Conservation (phyloP, 1,284 basidiomycete species). For the Golubevia sp. region DNA sequence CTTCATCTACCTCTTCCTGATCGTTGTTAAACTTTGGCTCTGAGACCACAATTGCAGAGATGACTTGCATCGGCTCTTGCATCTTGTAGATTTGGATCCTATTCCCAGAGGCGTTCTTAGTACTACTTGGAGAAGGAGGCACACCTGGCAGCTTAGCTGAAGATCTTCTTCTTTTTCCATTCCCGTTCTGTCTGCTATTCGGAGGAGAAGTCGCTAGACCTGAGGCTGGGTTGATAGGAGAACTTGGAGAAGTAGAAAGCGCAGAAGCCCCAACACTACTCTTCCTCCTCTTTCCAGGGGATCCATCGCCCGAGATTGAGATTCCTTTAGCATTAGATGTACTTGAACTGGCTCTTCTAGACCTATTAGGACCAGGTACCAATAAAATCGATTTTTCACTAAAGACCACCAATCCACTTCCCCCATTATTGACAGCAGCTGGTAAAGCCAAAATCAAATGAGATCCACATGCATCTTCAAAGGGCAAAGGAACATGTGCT, state of each 20-base stretch:
- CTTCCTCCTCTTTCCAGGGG: constrained; percentile 29
- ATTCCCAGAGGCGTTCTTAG: background rate
- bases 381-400: constrained; percentile 39
- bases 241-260: background rate
- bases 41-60: constrained; percentile 16
- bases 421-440: constrained; percentile 15
- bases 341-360: constrained; percentile 2
- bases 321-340: background rate
- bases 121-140: constrained; percentile 5
- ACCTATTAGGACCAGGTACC: constrained; percentile 30
- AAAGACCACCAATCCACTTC: constrained; percentile 52
- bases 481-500: constrained; percentile 51
- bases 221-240: background rate
- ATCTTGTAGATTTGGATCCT: constrained; percentile 25
- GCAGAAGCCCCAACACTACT: constrained; percentile 15
- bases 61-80: constrained; percentile 32
- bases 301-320: background rate
- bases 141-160: constrained; percentile 13
- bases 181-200: constrained; percentile 19
- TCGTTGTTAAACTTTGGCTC: background rate
- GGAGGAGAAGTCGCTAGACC: constrained; percentile 1
- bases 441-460: constrained; percentile 39
- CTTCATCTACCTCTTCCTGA: background rate
- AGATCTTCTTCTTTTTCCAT: constrained; percentile 35
- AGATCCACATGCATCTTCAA: constrained; percentile 39